Evolutionary conservation across 768 basidiomycete species (phyloP).

Genomic region (Lentinula edodes): DNA sequence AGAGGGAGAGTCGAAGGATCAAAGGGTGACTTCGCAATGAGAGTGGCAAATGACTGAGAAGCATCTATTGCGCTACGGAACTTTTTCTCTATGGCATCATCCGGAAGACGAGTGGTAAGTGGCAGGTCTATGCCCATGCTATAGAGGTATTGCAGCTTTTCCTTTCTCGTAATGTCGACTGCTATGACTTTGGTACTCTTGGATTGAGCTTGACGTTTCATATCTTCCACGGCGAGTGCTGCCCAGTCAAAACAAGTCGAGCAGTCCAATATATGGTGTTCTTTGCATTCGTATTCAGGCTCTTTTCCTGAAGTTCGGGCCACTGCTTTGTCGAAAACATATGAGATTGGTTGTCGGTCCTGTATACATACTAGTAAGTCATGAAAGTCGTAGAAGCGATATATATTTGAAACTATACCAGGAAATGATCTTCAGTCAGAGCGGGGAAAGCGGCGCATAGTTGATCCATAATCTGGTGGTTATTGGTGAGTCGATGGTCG

Average conservation of each 20-base stretch:
- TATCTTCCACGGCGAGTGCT: conserved; percentile 8
- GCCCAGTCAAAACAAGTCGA: conserved; percentile 31
- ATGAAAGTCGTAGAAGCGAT: neutral
- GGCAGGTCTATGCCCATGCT: conserved; percentile 2
- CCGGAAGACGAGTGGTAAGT: neutral
- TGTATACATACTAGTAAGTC: neutral
- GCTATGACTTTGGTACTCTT: neutral
- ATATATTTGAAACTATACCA: conserved; percentile 7
- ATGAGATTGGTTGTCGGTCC: conserved; percentile 18
- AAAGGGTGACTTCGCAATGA: neutral
- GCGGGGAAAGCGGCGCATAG: conserved; percentile 14
- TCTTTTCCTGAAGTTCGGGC: neutral
- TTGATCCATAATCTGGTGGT: conserved; percentile 22
- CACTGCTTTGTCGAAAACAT: conserved; percentile 14
- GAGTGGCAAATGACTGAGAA: neutral
- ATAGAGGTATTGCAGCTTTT: neutral
- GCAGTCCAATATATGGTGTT: conserved; percentile 25
- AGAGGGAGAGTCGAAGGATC: neutral
- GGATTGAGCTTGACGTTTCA: conserved; percentile 20
- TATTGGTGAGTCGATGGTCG: conserved; percentile 29
- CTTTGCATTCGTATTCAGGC: conserved; percentile 20
- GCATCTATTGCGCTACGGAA: conserved; percentile 1
- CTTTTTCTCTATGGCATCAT: neutral
- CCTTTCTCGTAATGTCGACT: neutral
- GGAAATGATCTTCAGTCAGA: conserved; percentile 13